Base-by-base conservation (phyloP, 768 basidiomycete genomes). In the Phanerodontia chrysosporium region DNA sequence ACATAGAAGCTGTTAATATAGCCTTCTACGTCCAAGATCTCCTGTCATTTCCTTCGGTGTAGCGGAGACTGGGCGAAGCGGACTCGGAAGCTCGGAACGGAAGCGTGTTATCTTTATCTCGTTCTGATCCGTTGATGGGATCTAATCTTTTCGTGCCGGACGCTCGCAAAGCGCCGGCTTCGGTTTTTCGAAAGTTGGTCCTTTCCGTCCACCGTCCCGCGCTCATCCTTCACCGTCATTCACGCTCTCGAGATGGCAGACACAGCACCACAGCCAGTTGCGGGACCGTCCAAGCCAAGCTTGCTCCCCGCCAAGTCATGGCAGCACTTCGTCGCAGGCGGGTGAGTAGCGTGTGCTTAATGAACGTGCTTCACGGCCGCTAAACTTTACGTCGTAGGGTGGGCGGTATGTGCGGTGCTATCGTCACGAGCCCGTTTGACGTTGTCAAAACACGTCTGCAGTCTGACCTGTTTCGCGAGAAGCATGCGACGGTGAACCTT, bases 361-460 rank as follows among this genome's bases (percentile, higher is more conserved):
- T n/a, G 9, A 25, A 36, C 45, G 64, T 61, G 46, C 28, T 62
- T 59, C n/a, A 6, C 32, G 32, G 61, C 12, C 53, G 18, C 57
- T n/a, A n/a, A n/a, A n/a, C n/a, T n/a, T n/a, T n/a, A n/a, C n/a
- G n/a, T n/a, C n/a, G n/a, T n/a, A 98, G 96, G 22, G 76, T 98
- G 18, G 97, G 96, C 25, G 97, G 95, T 42, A 96, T 98, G 95
- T 92, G 92, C 68, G 97, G 96, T 32, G 95, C 95, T 18, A 89
- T 97, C 59, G 87, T 98, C 2, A 99, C 97, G 0, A 94, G 93
- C 45, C 96, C 97, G 0, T 96, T 99, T 66, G 97, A 99, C 73
- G 94, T 99, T 30, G 95, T 98, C 62, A 98, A 98, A 76, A 99
- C 97, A 45, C 88, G 97, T 3, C 78, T 98, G 7, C 97, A 99